phyloP scores from a whole-genome alignment of 177 flowering plant species.

The Vitis hybrid region DNA sequence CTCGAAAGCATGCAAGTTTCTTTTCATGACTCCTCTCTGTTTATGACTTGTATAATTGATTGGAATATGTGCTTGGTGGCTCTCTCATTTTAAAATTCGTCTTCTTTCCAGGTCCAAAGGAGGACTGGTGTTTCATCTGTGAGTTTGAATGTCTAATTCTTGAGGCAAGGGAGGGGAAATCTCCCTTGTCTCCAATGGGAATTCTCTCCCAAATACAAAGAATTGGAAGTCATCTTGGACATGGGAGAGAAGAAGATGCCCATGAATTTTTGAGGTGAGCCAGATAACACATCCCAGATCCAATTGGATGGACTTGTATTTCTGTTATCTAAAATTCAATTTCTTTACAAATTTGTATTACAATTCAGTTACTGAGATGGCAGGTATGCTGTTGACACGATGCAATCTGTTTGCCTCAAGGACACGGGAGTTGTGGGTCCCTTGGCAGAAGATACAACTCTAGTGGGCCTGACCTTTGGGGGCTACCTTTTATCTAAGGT shows the following conservation, averaged over 20 bases:
- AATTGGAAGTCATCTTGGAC: constrained; percentile 70
- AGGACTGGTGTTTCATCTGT: constrained; percentile 83
- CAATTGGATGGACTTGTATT: not conserved
- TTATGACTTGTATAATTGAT: not conserved
- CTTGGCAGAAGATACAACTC: constrained; percentile 32
- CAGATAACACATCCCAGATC: not conserved
- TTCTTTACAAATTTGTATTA: constrained; percentile 15
- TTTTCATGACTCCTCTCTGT: constrained; percentile 9
- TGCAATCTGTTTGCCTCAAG: constrained; percentile 40
- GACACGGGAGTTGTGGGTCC: constrained; percentile 22
- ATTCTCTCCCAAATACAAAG: constrained; percentile 71
- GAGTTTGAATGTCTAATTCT: constrained; percentile 68
- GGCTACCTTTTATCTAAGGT: constrained; percentile 40
- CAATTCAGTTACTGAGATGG: constrained; percentile 11
- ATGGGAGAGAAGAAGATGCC: constrained; percentile 90
- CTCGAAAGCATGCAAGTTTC: constrained; percentile 68
- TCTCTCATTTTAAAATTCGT: constrained; percentile 2
- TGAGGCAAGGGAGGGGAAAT: constrained; percentile 58
- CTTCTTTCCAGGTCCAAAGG: constrained; percentile 51
- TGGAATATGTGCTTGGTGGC: constrained; percentile 1
- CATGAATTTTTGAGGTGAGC: constrained; percentile 89
- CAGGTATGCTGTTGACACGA: constrained; percentile 44
- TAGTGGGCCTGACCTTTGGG: constrained; percentile 34
- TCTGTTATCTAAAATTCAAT: not conserved
- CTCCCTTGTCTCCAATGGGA: constrained; percentile 65